Percentiles rank a stretch among this genome's conserved stretches.
Conservation (phyloP, 2,329 filamentous ascomycete species). For the Tolypocladium nubicola region DNA sequence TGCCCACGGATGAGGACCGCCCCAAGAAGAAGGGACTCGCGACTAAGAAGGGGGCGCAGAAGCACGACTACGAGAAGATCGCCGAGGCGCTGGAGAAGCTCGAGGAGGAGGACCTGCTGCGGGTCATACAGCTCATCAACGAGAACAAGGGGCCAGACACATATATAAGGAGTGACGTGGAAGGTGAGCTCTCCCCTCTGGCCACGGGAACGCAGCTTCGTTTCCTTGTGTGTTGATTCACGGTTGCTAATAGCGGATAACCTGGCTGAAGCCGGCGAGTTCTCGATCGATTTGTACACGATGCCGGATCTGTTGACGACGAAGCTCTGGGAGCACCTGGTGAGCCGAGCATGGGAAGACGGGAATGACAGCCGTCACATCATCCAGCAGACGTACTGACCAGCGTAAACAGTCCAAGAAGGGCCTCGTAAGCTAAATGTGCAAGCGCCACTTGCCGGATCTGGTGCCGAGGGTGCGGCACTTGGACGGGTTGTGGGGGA, state of each 20-base stretch:
- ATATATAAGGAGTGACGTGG: conserved; percentile 94
- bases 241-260: conserved; percentile 23
- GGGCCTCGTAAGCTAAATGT: conserved; percentile 24
- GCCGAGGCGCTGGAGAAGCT: conserved; percentile 85
- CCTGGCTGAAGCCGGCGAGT: conserved; percentile 65
- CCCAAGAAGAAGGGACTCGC: conserved; percentile 51
- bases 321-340: conserved; percentile 86
- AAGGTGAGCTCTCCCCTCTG: conserved; percentile 49
- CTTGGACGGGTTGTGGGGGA: neutral
- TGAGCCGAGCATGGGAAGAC: conserved; percentile 18
- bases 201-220: neutral
- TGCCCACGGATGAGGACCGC: conserved; percentile 63
- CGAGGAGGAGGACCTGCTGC: conserved; percentile 82
- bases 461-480: neutral
- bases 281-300: conserved; percentile 97
- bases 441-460: neutral
- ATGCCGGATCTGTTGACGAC: conserved; percentile 81
- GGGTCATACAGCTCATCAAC: conserved; percentile 95
- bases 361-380: neutral
- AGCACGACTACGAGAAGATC: conserved; percentile 86
- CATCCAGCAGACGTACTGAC: neutral
- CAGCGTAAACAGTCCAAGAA: conserved; percentile 24
- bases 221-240: conserved; percentile 19
- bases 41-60: conserved; percentile 68
- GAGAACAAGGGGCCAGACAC: conserved; percentile 92